Evolutionary conservation across 345 rosid species (phyloP).

Genomic region (Lumnitzera littorea): DNA sequence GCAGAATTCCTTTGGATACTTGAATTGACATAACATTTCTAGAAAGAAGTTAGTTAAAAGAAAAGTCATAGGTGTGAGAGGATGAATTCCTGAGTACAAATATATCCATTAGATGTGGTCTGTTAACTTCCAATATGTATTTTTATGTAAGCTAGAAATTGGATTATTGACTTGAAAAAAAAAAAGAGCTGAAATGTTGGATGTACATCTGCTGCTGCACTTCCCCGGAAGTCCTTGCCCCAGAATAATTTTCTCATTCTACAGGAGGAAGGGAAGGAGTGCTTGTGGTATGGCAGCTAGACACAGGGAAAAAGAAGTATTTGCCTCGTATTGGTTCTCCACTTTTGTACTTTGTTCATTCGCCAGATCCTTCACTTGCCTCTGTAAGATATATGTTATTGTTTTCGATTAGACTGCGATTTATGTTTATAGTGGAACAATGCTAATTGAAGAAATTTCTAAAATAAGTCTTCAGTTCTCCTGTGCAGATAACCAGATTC

Average conservation of each 20-base stretch:
- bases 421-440: neutral
- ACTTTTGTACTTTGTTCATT: slow-evolving; percentile 54
- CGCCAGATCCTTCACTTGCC: slow-evolving; percentile 80
- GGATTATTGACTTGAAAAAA: too few species aligned
- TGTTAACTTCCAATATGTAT: too few species aligned
- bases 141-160: too few species aligned
- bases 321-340: slow-evolving; percentile 95
- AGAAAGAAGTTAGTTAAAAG: too few species aligned
- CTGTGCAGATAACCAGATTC: slow-evolving; percentile 97
- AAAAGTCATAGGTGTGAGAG: too few species aligned
- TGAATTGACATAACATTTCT: too few species aligned
- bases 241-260: slow-evolving; percentile 8
- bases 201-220: too few species aligned
- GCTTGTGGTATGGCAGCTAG: slow-evolving; percentile 95
- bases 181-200: too few species aligned
- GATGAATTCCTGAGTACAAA: too few species aligned
- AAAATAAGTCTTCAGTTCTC: slow-evolving; percentile 50
- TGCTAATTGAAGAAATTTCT: slow-evolving; percentile 12
- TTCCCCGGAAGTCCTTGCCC: neutral
- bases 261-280: slow-evolving; percentile 98
- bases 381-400: slow-evolving; percentile 45
- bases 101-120: too few species aligned
- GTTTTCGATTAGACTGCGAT: neutral
- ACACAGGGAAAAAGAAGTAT: slow-evolving; percentile 91
- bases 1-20: too few species aligned